Evolutionary conservation across 2,329 filamentous ascomycete genomes (phyloP).

Genomic region (Arthrobotrys entomopaga): DNA sequence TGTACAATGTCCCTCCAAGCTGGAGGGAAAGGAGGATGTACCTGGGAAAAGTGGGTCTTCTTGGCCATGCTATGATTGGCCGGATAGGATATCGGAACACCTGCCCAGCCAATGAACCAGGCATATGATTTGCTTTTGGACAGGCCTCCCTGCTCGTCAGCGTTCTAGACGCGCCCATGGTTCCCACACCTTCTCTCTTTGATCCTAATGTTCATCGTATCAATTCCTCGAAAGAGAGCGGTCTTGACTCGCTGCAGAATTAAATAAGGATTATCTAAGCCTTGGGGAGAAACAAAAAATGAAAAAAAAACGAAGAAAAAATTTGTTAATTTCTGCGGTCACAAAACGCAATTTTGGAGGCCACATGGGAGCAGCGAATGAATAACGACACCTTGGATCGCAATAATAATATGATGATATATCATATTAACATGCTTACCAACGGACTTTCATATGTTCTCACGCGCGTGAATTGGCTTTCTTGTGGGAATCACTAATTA

Average conservation of each 20-base stretch:
- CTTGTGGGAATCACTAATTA: too few species aligned
- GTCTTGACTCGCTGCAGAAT: constrained; percentile 36
- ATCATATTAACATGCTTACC: too few species aligned
- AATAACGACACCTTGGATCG: constrained; percentile 2
- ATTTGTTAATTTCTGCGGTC: not conserved
- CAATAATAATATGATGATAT: too few species aligned
- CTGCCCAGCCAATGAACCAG: constrained; percentile 22
- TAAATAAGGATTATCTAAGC: constrained; percentile 52
- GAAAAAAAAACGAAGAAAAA: not conserved
- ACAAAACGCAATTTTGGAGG: constrained; percentile 26
- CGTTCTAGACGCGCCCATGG: constrained; percentile 55
- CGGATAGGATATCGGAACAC: constrained; percentile 19
- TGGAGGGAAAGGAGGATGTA: not conserved
- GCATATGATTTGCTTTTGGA: constrained; percentile 44
- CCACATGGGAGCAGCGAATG: not conserved
- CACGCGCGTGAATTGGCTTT: too few species aligned
- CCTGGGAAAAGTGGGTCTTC: not conserved
- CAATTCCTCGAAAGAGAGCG: constrained; percentile 27
- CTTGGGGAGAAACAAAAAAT: not conserved
- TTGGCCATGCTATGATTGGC: constrained; percentile 26
- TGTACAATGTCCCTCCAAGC: not conserved
- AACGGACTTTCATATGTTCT: too few species aligned
- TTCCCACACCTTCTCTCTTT: constrained; percentile 43
- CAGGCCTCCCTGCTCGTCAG: constrained; percentile 33
- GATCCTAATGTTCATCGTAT: constrained; percentile 11